A percentile compares a stretch with the other conserved stretches of the same genome.
These are phyloP conservation scores for Comarum palustre DNA, from an alignment of 306 rosid species.

Conservation along the genomic window DNA sequence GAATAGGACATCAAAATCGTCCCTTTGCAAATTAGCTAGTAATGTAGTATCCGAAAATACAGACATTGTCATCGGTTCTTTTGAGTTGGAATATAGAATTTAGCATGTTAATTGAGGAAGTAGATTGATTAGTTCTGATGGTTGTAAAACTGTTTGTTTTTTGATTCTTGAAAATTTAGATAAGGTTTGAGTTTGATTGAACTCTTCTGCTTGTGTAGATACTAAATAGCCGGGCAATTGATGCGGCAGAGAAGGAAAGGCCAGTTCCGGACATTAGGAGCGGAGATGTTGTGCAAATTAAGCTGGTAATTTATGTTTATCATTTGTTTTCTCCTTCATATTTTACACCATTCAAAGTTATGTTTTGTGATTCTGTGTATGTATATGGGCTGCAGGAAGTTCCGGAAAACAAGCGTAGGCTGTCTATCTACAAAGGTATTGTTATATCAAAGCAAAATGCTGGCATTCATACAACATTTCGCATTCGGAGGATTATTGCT, in stretches of 20 bases:
- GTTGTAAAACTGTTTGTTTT: not conserved
- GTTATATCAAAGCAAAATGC: slow-evolving; percentile 93
- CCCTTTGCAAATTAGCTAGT: not conserved
- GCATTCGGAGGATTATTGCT: slow-evolving; percentile 85
- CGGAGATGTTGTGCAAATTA: slow-evolving; percentile 83
- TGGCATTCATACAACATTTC: slow-evolving; percentile 89
- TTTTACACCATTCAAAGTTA: not conserved
- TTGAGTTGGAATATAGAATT: not conserved
- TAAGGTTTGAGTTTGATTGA: not conserved
- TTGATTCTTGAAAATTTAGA: not conserved
- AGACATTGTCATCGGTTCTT: not conserved
- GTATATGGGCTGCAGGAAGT: slow-evolving; percentile 61
- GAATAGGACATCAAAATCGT: not conserved
- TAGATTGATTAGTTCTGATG: not conserved
- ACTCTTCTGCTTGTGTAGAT: slow-evolving; percentile 45
- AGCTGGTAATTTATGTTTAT: slow-evolving; percentile 53
- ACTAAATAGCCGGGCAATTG: slow-evolving; percentile 75
- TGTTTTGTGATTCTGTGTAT: slow-evolving; percentile 25
- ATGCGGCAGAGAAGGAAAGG: slow-evolving; percentile 68
- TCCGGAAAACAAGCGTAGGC: slow-evolving; percentile 87
- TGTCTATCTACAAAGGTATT: slow-evolving; percentile 83
- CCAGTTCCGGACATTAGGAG: slow-evolving; percentile 78
- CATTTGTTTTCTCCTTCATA: not conserved
- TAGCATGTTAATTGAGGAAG: not conserved
- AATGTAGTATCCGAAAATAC: not conserved